phyloP scores from a whole-genome alignment of 306 rosid genomes.

The Vigna hirtella region DNA sequence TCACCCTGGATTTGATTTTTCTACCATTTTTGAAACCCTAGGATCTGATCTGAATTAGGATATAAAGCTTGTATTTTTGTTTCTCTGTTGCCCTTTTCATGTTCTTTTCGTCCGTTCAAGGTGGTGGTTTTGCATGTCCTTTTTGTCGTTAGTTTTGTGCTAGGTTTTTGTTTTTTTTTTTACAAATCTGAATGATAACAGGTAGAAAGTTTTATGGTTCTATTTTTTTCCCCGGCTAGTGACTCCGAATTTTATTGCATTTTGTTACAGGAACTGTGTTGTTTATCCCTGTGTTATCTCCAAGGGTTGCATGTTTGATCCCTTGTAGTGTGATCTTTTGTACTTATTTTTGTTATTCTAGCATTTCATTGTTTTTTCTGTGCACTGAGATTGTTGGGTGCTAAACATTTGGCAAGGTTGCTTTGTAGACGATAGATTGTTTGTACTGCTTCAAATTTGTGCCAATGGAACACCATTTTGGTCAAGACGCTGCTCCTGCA shows the following conservation, averaged over 20 bases:
- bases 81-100: neutral
- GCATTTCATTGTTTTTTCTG: constrained; percentile 29
- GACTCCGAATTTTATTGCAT: constrained; percentile 49
- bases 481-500: constrained; percentile 60
- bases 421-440: neutral
- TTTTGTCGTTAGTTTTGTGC: neutral
- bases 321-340: constrained; percentile 24
- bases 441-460: constrained; percentile 43
- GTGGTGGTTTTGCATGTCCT: constrained; percentile 1
- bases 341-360: constrained; percentile 7
- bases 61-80: constrained; percentile 26
- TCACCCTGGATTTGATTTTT: neutral
- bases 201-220: neutral
- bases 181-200: neutral
- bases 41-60: constrained; percentile 50
- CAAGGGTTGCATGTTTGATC: constrained; percentile 33
- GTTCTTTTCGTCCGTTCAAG: neutral
- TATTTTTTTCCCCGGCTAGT: constrained; percentile 10
- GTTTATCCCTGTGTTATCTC: constrained; percentile 23
- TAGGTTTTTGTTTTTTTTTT: neutral
- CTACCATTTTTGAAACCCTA: neutral
- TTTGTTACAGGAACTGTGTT: constrained; percentile 56
- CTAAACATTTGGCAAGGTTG: constrained; percentile 19
- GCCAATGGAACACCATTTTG: constrained; percentile 71
- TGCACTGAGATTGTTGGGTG: neutral